Conservation (phyloP, 2,329 filamentous ascomycete species). For the Lasiodiplodia sp. region DNA sequence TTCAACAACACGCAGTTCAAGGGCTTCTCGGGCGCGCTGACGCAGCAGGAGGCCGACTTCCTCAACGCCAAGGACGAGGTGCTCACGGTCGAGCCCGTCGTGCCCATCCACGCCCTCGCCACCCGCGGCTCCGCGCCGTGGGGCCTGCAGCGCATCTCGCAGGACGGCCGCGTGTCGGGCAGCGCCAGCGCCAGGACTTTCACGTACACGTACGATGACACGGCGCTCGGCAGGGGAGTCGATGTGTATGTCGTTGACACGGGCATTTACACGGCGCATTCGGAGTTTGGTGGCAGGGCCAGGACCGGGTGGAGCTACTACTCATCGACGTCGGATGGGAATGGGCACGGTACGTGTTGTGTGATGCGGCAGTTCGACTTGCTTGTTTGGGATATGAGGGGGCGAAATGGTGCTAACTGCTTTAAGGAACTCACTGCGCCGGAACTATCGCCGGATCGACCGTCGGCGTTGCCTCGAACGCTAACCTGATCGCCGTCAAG, state of each 20-base stretch:
- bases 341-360: constrained; percentile 19
- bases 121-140: constrained; percentile 35
- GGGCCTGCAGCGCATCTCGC: constrained; percentile 43
- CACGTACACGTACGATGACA: constrained; percentile 28
- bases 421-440: constrained; percentile 44
- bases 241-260: constrained; percentile 72
- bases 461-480: constrained; percentile 47
- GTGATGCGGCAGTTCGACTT: too few relatives aligned
- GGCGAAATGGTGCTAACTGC: not conserved
- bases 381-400: too few relatives aligned
- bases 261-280: constrained; percentile 65
- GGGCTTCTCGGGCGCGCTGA: constrained; percentile 20
- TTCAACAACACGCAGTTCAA: constrained; percentile 30
- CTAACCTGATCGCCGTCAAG: constrained; percentile 46
- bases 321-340: constrained; percentile 9
- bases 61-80: constrained; percentile 20
- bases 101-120: not conserved
- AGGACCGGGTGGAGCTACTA: constrained; percentile 32
- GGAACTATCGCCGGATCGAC: constrained; percentile 44
- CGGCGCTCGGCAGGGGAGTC: constrained; percentile 36
- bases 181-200: constrained; percentile 1
- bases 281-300: constrained; percentile 45
- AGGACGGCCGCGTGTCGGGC: not conserved
- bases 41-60: constrained; percentile 2
- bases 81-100: constrained; percentile 5